Evolutionary conservation across 2,329 filamentous ascomycete species (phyloP).

Genomic region (Trichocomaceae sp.): DNA sequence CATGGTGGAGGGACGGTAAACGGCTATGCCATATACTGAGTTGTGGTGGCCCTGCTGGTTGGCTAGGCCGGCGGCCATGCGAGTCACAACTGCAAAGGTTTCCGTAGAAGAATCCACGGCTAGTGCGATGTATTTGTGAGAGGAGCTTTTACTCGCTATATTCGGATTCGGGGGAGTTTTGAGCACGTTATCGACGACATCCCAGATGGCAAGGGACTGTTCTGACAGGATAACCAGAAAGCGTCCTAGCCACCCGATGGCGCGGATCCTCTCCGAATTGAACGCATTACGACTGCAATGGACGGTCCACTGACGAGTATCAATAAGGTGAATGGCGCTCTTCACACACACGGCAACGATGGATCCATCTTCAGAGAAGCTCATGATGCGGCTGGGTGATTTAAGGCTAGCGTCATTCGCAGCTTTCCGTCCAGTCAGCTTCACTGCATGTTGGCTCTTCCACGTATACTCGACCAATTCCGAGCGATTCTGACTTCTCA

Average conservation of each 20-base stretch:
- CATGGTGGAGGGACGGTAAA: constrained; percentile 59
- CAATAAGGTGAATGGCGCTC: constrained; percentile 65
- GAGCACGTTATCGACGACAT: constrained; percentile 63
- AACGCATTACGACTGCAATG: constrained; percentile 61
- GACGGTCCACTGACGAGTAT: constrained; percentile 62
- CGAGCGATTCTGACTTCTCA: constrained; percentile 46
- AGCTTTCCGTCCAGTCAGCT: constrained; percentile 37
- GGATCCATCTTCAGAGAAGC: constrained; percentile 79
- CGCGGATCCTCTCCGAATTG: constrained; percentile 58
- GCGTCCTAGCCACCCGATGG: constrained; percentile 64
- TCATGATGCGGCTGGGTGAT: constrained; percentile 36
- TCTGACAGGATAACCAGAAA: constrained; percentile 70
- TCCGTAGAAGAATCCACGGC: constrained; percentile 61
- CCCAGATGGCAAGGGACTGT: constrained; percentile 65
- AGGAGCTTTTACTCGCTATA: background rate
- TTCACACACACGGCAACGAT: constrained; percentile 59
- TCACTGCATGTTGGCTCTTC: constrained; percentile 57
- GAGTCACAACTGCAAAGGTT: constrained; percentile 57
- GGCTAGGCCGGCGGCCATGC: constrained; percentile 16
- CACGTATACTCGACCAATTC: constrained; percentile 60
- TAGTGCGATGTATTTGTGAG: constrained; percentile 37
- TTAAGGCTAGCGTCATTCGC: constrained; percentile 47
- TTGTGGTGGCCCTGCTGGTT: constrained; percentile 38
- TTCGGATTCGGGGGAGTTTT: constrained; percentile 3
- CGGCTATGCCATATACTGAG: constrained; percentile 45